Evolutionary conservation across 2,329 filamentous ascomycete species (phyloP).

Genomic region (Monilinia fructigena): DNA sequence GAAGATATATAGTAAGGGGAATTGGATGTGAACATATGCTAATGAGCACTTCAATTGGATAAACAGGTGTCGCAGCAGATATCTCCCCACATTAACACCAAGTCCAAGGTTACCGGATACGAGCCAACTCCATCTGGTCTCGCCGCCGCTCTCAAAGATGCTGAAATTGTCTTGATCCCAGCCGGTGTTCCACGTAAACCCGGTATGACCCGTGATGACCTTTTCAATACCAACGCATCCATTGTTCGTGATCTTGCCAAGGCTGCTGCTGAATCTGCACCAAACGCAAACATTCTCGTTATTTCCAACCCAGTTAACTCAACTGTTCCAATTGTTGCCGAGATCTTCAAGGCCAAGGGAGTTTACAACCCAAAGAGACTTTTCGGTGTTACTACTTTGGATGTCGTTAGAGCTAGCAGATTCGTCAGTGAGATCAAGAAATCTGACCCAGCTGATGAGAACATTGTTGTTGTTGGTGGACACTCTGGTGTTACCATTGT

Average conservation of each 20-base stretch:
- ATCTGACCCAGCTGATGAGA: slow-evolving; percentile 87
- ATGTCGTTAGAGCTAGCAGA: slow-evolving; percentile 96
- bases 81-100: slow-evolving; percentile 96
- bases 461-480: slow-evolving; percentile 93
- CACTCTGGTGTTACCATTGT: slow-evolving; percentile 99
- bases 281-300: slow-evolving; percentile 92
- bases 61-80: slow-evolving; percentile 91
- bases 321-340: slow-evolving; percentile 94
- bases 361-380: slow-evolving; percentile 95
- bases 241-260: slow-evolving; percentile 95
- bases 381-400: slow-evolving; percentile 97
- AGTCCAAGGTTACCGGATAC: slow-evolving; percentile 83
- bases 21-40: slow-evolving; percentile 2
- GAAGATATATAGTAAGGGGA: background rate
- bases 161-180: slow-evolving; percentile 95
- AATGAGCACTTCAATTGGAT: slow-evolving; percentile 43
- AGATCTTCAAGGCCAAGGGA: slow-evolving; percentile 89
- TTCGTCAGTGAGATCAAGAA: slow-evolving; percentile 91
- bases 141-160: slow-evolving; percentile 84
- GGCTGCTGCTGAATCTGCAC: slow-evolving; percentile 80
- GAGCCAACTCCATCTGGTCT: slow-evolving; percentile 83
- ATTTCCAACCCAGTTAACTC: slow-evolving; percentile 99
- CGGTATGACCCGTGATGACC: slow-evolving; percentile 98
- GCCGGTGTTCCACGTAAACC: slow-evolving; percentile 99
- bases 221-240: slow-evolving; percentile 99